Evolutionary conservation across 2,329 filamentous ascomycete genomes (phyloP), one percentile per base, ranked within the genome.

Genomic region (Sarocladium brachiariae): DNA sequence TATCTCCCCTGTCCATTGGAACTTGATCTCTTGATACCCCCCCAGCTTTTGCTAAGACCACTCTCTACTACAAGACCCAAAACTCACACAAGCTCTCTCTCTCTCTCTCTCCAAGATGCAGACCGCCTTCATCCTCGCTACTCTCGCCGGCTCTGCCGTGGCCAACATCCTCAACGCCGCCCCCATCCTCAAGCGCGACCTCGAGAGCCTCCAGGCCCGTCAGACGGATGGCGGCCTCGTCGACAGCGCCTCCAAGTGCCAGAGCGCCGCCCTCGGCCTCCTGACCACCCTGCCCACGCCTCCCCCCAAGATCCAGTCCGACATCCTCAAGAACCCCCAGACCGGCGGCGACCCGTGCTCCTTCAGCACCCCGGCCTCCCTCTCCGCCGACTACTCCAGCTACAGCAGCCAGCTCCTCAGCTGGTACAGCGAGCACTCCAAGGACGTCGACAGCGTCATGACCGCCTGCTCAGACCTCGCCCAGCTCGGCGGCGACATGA

Each of bases 271-370:
- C 50, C 35, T 59, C 25, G 54, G 53, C 49, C 39, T 63, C 55
- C 54, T 59, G 56, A 37, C 50, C 37, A 51, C 55, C 8, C 30
- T 66, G 13, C 66, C 66, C 11, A 65, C 64, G 3, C 64, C 65
- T 16, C 57, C 63, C 4, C 55, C 65, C 2, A 53, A 53, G 27
- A 57, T 70, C 56, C 38, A n/a, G 48, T 54, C 57, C 31, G 61
- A 62, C 55, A 30, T 57, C 24, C 41, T 43, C 9, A 51, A 54
- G 8, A 49, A 63, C 55, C 55, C 59, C 5, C 56, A 57, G 49
- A 60, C 61, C 49, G 59, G 66, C 49, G 59, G 66, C 59, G 59
- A 68, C 60, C 55, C 59, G 3, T 70, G 67, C 65, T 18, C 51
- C 54, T 61, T 64, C 59, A 60, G 51, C 50, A 51, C 59, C 6